phyloP scores from a whole-genome alignment of 176 grass and related monocot species.

The Juncus effusus region DNA sequence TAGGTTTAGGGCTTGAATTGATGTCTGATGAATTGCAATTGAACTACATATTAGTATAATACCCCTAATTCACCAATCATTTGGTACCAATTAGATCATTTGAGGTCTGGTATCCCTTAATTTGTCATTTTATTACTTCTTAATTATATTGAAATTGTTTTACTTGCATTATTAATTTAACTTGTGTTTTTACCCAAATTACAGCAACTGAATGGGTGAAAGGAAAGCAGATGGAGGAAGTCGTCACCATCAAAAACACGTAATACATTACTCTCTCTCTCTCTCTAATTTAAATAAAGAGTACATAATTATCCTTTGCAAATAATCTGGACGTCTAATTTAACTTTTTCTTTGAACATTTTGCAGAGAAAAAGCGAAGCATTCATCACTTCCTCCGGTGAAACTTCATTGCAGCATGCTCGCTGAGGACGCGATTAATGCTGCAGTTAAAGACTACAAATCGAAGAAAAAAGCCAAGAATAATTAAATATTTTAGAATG shows the following conservation, averaged over 20 bases:
- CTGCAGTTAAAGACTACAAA: slow-evolving; percentile 81
- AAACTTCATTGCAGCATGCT: slow-evolving; percentile 99
- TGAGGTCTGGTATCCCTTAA: too few relatives aligned
- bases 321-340: neutral
- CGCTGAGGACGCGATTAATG: slow-evolving; percentile 89
- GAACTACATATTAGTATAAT: too few relatives aligned
- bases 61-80: too few relatives aligned
- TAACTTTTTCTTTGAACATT: neutral
- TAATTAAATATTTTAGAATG: neutral
- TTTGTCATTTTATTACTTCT: too few relatives aligned
- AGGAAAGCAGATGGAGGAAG: slow-evolving; percentile 81
- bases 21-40: neutral
- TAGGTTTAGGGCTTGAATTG: neutral
- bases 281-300: neutral
- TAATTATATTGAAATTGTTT: too few relatives aligned
- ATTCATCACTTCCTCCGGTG: slow-evolving; percentile 79
- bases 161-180: neutral
- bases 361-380: slow-evolving; percentile 81
- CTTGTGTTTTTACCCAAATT: slow-evolving; percentile 1
- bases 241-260: slow-evolving; percentile 69
- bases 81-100: too few relatives aligned
- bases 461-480: slow-evolving; percentile 45
- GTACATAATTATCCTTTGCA: neutral
- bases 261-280: slow-evolving; percentile 23
- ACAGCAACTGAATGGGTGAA: slow-evolving; percentile 88